These are phyloP conservation scores for Mucor mucedo DNA, from an alignment of 371 early-diverging fungal species.

Conservation along the genomic window DNA sequence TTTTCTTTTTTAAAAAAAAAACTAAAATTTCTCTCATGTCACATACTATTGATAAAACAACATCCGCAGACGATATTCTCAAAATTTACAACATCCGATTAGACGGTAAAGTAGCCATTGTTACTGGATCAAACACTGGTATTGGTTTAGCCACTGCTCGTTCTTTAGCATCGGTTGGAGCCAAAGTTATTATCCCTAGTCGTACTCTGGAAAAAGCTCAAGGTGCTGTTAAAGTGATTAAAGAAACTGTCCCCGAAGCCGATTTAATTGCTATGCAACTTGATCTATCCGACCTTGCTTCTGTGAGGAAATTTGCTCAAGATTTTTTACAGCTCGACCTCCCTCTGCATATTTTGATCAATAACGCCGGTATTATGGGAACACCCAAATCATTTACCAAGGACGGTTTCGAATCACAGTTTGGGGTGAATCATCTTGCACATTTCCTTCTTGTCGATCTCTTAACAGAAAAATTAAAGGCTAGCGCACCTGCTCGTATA, in stretches of 20 bases:
- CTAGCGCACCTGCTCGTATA: conserved; percentile 55
- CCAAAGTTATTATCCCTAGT: conserved; percentile 48
- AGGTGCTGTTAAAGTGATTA: conserved; percentile 51
- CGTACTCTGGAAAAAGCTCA: conserved; percentile 45
- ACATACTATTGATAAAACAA: background rate
- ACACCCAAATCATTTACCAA: conserved; percentile 57
- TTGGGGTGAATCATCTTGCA: conserved; percentile 71
- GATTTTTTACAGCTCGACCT: conserved; percentile 41
- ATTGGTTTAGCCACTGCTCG: conserved; percentile 16
- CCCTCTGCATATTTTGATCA: conserved; percentile 62
- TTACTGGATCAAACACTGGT: conserved; percentile 75
- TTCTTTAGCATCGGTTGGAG: background rate
- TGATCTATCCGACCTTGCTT: conserved; percentile 61
- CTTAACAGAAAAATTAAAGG: conserved; percentile 62
- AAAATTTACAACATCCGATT: conserved; percentile 43
- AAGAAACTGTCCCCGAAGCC: conserved; percentile 45
- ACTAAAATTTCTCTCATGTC: background rate
- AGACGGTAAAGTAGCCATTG: conserved; percentile 64
- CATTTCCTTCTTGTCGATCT: conserved; percentile 66
- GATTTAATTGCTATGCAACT: conserved; percentile 54
- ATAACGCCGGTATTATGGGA: conserved; percentile 69
- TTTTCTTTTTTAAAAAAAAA: too few relatives aligned
- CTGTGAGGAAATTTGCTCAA: conserved; percentile 50
- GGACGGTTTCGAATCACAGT: conserved; percentile 54
- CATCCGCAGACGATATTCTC: conserved; percentile 6